Conservation (phyloP, 805 yeast genomes). For the Barnettozyma pratensis region DNA sequence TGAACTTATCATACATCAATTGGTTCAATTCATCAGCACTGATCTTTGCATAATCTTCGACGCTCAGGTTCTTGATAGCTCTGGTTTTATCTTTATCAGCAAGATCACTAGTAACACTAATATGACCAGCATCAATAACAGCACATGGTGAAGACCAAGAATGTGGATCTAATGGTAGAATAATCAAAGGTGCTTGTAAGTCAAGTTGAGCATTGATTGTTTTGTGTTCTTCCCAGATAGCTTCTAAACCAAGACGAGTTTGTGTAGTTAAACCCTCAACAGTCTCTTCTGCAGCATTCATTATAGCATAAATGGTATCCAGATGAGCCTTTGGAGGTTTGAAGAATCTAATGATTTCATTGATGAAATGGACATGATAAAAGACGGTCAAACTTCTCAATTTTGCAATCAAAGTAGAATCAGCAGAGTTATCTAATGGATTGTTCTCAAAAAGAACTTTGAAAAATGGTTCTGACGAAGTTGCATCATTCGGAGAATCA, state of each 20-base stretch:
- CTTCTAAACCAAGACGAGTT: conserved; percentile 87
- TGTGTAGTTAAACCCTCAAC: conserved; percentile 87
- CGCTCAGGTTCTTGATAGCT: conserved; percentile 58
- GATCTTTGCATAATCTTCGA: conserved; percentile 65
- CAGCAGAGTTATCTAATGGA: conserved; percentile 82
- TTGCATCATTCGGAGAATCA: conserved; percentile 34
- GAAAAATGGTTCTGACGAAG: conserved; percentile 60
- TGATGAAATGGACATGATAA: conserved; percentile 81
- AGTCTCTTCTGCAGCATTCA: conserved; percentile 93
- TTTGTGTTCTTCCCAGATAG: conserved; percentile 91
- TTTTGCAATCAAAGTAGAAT: conserved; percentile 67
- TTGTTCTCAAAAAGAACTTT: conserved; percentile 77
- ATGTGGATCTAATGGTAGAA: conserved; percentile 76
- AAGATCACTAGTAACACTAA: conserved; percentile 75
- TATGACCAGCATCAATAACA: conserved; percentile 93
- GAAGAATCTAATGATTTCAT: conserved; percentile 70
- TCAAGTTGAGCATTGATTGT: conserved; percentile 83
- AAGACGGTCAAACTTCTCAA: conserved; percentile 84
- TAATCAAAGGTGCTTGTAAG: conserved; percentile 88
- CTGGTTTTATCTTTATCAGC: conserved; percentile 65
- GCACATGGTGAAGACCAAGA: conserved; percentile 84
- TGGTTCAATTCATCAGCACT: conserved; percentile 31
- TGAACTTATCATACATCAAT: conserved; percentile 87
- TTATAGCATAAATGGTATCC: conserved; percentile 84
- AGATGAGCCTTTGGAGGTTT: conserved; percentile 80